Evolutionary conservation across 2,329 filamentous ascomycete genomes (phyloP), one percentile per base, ranked within the genome.

Genomic region (Colletotrichum scovillei): DNA sequence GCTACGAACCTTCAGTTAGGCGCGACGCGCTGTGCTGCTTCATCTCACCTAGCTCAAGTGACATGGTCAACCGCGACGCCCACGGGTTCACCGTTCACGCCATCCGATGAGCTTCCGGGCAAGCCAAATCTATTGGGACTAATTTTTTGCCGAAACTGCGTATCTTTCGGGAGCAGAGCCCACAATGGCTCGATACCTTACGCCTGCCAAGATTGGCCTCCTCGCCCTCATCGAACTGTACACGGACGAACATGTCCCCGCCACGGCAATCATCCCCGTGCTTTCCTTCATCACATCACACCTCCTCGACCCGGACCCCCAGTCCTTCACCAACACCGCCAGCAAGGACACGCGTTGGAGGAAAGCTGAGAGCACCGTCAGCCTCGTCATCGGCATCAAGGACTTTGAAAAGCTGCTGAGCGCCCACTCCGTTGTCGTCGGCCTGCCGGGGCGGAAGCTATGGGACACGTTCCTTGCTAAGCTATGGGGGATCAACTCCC

Each of bases 121-220:
- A 30, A 22, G 14, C 35, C 42, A 11, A 26, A 3, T 2, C 14
- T 3, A 11, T 16, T 28, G 5, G 2, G 11, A 2, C 46, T 55
- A n/a, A 30, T 14, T 35, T 0, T 16, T 1, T 28, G 16, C 7
- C 19, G 7, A 9, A n/a, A 4, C n/a, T n/a, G 16, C 30, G 14
- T 46, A 8, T 24, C 19, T 24, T 7, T 2, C 24, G 8, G 42
- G 3, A 5, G 3, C 16, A n/a, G 16, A 7, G 5, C 9, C 28
- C 55, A 74, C 16, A 65, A 97, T 96, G 92, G 89, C 92, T 78
- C 93, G 93, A 70, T 97, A 93, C 82, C 88, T 98, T 58, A 97
- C 94, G n/a, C 94, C 96, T 14, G 92, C 94, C 77, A 97, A 97
- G 81, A 90, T 98, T 76, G 92, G 93, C 79, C 88, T 98, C 28